Conservation (phyloP, 345 rosid species). For the Raphanus sativus region DNA sequence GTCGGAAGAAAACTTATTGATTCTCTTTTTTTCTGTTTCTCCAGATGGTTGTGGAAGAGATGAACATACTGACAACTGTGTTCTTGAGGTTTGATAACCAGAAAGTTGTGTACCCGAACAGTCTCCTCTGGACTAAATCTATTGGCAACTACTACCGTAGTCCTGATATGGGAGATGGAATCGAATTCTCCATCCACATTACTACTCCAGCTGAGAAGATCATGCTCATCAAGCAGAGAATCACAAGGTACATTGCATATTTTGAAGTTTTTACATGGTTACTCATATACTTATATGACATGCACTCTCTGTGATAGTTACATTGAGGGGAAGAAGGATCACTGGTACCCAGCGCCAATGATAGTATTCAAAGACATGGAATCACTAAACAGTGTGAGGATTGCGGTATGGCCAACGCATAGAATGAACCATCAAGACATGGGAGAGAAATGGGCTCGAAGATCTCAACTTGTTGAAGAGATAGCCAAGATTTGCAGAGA, state of each 20-base stretch:
- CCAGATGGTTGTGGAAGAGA: slow-evolving; percentile 86
- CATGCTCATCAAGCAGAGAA: slow-evolving; percentile 37
- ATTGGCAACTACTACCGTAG: slow-evolving; percentile 44
- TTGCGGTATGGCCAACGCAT: slow-evolving; percentile 73
- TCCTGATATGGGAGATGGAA: slow-evolving; percentile 46
- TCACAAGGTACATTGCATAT: slow-evolving; percentile 34
- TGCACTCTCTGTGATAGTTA: slow-evolving; percentile 39
- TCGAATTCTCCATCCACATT: slow-evolving; percentile 40
- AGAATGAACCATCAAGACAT: slow-evolving; percentile 79
- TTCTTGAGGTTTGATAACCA: slow-evolving; percentile 75
- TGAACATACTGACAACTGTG: slow-evolving; percentile 79
- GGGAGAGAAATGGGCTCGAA: slow-evolving; percentile 63
- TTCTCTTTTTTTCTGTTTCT: neutral
- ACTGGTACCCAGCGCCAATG: slow-evolving; percentile 69
- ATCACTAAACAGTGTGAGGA: slow-evolving; percentile 55
- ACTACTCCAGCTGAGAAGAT: slow-evolving; percentile 43
- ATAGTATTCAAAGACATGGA: slow-evolving; percentile 63
- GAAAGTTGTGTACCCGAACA: slow-evolving; percentile 76
- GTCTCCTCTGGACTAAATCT: slow-evolving; percentile 58
- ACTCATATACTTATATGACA: too few relatives aligned
- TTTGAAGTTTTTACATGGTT: too few relatives aligned
- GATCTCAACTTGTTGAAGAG: slow-evolving; percentile 72
- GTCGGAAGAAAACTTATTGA: too few relatives aligned
- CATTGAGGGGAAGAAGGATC: slow-evolving; percentile 71
- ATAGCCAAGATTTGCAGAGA: slow-evolving; percentile 70